phyloP scores from a whole-genome alignment of 2,329 filamentous ascomycete species.

The Microthyrium microscopicum region DNA sequence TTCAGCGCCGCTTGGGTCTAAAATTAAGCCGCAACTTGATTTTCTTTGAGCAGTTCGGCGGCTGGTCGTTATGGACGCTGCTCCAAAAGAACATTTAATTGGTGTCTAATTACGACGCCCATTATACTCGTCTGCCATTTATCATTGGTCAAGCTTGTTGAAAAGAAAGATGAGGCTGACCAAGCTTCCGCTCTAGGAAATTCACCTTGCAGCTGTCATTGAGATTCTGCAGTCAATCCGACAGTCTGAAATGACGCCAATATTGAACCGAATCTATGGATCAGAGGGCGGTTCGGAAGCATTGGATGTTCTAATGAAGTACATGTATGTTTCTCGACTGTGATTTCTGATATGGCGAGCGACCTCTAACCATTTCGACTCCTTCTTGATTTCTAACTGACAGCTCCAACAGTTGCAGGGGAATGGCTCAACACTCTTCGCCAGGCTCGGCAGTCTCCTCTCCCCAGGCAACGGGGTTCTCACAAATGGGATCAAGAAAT shows the following conservation, averaged over 20 bases:
- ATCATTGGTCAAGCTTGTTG: too few relatives aligned
- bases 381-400: not conserved
- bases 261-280: slow-evolving; percentile 65
- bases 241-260: slow-evolving; percentile 83
- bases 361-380: too few relatives aligned
- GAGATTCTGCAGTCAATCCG: slow-evolving; percentile 95
- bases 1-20: too few relatives aligned
- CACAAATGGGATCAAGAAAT: slow-evolving; percentile 47
- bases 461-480: slow-evolving; percentile 76
- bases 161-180: too few relatives aligned
- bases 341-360: too few relatives aligned
- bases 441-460: slow-evolving; percentile 29
- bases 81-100: too few relatives aligned
- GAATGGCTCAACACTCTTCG: slow-evolving; percentile 43
- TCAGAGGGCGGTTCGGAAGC: slow-evolving; percentile 68
- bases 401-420: slow-evolving; percentile 82
- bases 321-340: slow-evolving; percentile 56
- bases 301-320: slow-evolving; percentile 93
- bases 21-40: too few relatives aligned
- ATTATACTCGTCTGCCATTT: too few relatives aligned
- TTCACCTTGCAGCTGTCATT: slow-evolving; percentile 72
- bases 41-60: too few relatives aligned
- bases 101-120: too few relatives aligned
- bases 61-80: too few relatives aligned
- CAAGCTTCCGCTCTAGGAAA: too few relatives aligned